Base-by-base conservation (phyloP, 2,329 filamentous ascomycete genomes). In the Neurospora sp. region DNA sequence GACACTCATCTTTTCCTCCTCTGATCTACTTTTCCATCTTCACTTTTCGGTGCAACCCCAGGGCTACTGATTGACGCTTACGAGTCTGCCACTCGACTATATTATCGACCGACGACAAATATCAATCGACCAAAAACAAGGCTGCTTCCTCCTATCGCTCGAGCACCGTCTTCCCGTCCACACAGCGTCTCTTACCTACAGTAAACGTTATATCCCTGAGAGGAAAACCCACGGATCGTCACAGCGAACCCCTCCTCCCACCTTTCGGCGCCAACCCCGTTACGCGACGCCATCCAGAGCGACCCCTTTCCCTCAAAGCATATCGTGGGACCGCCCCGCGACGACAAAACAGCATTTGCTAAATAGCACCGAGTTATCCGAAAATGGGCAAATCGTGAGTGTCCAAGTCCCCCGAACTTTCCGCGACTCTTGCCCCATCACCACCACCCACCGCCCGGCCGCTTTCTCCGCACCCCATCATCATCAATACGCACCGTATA, bases 361-460 rank as follows among this genome's bases (percentile, higher is more conserved):
- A 57, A 57, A 57, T 19, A 57, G 28, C 23, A 62, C 52, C 52
- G 52, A 62, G 52, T 36, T 33, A 37, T 39, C n/a, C 67, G 46
- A 68, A 75, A 68, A 86, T 86, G 84, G 84, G 84, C 74, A 86
- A 86, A 83, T 84, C 84, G 84, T 86, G 79, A 83, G 84, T 84
- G 36, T 36, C 15, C 28, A 62, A 17, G 28, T 62, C 28, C 52
- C 52, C 52, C 52, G 15, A 36, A 36, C 15, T 62, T 33, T 62
- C 52, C 52, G 52, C 28, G 52, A 36, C 15, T 62, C 52, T 10
- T 36, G 28, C 52, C 28, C 15, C 28, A 62, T 62, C 28, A 23
- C 12, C 23, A 43, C n/a, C 43, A 28, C 15, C 52, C 12, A 62
- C 23, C 52, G 12, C 19, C 19, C 46, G 46, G 19, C 52, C 23